Evolutionary conservation across 257 asterid species (phyloP).

Genomic region (Primulina huaijiensis): DNA sequence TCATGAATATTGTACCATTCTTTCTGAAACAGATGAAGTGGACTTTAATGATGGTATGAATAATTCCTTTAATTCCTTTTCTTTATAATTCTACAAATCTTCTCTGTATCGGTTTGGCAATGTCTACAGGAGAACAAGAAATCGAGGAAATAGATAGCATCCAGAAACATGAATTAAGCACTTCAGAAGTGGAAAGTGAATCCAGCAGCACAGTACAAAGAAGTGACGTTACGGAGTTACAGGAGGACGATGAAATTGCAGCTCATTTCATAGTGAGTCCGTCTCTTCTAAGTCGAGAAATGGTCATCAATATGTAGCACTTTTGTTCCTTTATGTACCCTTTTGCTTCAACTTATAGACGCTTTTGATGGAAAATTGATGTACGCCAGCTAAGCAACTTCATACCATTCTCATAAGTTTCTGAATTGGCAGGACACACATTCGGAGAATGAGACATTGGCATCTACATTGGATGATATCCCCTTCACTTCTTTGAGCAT

Average conservation of each 20-base stretch:
- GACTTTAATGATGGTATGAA: conserved; percentile 34
- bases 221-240: conserved; percentile 21
- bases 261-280: conserved; percentile 34
- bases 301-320: background rate
- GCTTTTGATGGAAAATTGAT: background rate
- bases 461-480: conserved; percentile 40
- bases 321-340: background rate
- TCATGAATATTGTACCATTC: conserved; percentile 11
- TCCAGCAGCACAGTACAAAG: conserved; percentile 7
- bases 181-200: conserved; percentile 24
- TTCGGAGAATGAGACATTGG: conserved; percentile 37
- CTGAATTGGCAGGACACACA: conserved; percentile 33
- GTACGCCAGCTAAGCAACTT: background rate
- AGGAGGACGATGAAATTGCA: conserved; percentile 25
- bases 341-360: background rate
- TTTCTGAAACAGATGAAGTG: conserved; percentile 15
- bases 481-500: conserved; percentile 41
- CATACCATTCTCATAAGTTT: conserved; percentile 21
- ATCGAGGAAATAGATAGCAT: conserved; percentile 21
- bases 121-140: conserved; percentile 36
- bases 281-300: background rate
- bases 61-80: conserved; percentile 6
- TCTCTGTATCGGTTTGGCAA: conserved; percentile 11
- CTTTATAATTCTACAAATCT: conserved; percentile 5
- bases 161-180: conserved; percentile 12